Base-by-base conservation (phyloP, 164 flowering plant genomes). In the Brasenia schreberi region DNA sequence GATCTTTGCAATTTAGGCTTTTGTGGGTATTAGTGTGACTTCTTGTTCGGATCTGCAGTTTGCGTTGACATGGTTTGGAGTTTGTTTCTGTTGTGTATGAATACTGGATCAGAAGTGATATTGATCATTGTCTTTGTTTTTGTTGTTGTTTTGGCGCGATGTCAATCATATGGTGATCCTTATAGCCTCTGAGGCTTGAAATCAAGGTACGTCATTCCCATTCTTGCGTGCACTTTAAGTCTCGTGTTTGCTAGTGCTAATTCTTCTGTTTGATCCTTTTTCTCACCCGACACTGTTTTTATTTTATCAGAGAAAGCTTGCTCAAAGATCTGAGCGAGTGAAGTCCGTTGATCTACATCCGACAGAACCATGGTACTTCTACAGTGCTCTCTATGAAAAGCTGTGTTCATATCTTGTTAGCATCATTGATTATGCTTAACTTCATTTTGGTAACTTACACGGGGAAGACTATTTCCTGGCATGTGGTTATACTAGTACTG, bases 271-370 rank as follows among this genome's bases (percentile, higher is more conserved):
- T 49, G 16, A 14, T 49, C 10, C 10, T 49, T 9, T 14, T 49
- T 9, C 56, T 49, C 12, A 49, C 56, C 10, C 4, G 56, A 14
- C 56, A 9, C 16, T 49, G 12, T 14, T 49, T 61, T 18, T 5
- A 18, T 61, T 23, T 61, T 67, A 76, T 76, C 92, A 92, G 98
- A 82, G 88, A 59, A 88, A 92, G 80, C 84, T 86, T 62, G 96
- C 91, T 4, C 98, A 92, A 72, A 81, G 95, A 75, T 92, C 98
- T 19, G 98, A 92, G 52, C 82, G 98, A 74, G 96, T 89, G 27
- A 92, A 92, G 58, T 89, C 91, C 17, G 91, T 88, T 69, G 96
- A 92, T 83, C 85, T 92, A 5, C 98, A 92, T 76, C 98, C 98
- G 5, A 84, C 91, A 19, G 98, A 92, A 69, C 87, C 87, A 83